Percentiles rank a stretch among this genome's conserved stretches.
phyloP scores from a whole-genome alignment of 352 stramenopile species.

The Globisporangium viniferum region DNA sequence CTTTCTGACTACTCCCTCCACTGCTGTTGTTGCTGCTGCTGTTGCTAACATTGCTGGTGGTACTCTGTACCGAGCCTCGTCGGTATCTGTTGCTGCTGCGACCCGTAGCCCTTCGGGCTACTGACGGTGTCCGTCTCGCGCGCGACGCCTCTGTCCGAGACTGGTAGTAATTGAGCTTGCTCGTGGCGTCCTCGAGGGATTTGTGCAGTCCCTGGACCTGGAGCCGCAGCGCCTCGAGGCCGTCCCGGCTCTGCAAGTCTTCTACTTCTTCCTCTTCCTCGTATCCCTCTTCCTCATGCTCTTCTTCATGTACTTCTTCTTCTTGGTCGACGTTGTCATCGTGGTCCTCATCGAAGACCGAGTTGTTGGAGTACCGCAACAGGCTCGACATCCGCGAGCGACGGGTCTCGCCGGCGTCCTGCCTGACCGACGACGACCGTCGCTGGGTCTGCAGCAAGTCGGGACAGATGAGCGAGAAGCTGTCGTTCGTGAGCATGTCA shows the following conservation, averaged over 20 bases:
- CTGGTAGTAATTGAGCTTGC: slow-evolving; percentile 41
- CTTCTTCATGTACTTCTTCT: not conserved
- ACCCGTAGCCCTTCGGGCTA: not conserved
- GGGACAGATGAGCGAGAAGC: slow-evolving; percentile 53
- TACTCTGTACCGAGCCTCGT: slow-evolving; percentile 4
- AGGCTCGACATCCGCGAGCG: slow-evolving; percentile 34
- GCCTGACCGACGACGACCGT: slow-evolving; percentile 18
- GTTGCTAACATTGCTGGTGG: slow-evolving; percentile 13
- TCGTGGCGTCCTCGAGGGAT: slow-evolving; percentile 50
- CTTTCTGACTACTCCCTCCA: not conserved
- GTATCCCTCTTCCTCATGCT: slow-evolving; percentile 14
- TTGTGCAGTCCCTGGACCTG: slow-evolving; percentile 50
- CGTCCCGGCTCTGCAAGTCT: slow-evolving; percentile 25
- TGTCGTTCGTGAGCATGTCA: slow-evolving; percentile 43
- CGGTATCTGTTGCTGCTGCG: not conserved
- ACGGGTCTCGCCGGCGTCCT: slow-evolving; percentile 48
- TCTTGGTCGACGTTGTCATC: not conserved
- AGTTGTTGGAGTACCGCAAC: slow-evolving; percentile 35
- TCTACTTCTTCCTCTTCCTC: not conserved
- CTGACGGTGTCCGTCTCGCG: slow-evolving; percentile 1
- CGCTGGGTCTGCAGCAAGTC: slow-evolving; percentile 31
- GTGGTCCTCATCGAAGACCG: slow-evolving; percentile 26
- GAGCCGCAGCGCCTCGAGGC: slow-evolving; percentile 37
- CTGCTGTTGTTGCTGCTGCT: not conserved
- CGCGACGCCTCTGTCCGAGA: not conserved